Percentiles rank a stretch among this genome's conserved stretches.
These are phyloP conservation scores for Malus hybrid DNA, from an alignment of 331 rosid genomes.

Conservation along the genomic window DNA sequence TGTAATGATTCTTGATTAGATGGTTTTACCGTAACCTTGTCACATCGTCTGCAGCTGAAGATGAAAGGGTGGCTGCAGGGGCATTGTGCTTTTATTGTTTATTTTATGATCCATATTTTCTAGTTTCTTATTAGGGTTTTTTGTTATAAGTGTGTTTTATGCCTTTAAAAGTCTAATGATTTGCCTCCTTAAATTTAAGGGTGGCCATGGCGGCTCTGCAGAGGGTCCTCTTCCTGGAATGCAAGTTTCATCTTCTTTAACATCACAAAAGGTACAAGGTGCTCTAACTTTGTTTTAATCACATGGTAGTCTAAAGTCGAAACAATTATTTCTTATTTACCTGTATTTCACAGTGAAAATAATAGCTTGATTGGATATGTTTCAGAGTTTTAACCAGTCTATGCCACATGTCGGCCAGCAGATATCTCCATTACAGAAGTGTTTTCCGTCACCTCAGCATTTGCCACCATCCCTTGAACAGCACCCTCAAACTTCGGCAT, in stretches of 20 bases:
- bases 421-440: conserved; percentile 54
- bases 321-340: conserved; percentile 8
- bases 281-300: not conserved
- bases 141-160: not conserved
- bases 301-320: conserved; percentile 4
- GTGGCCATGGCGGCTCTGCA: conserved; percentile 42
- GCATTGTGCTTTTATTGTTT: not conserved
- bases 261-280: conserved; percentile 56
- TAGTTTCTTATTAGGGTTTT: not conserved
- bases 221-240: conserved; percentile 43
- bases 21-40: not conserved
- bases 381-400: conserved; percentile 60
- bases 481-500: conserved; percentile 40
- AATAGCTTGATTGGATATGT: conserved; percentile 3
- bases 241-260: conserved; percentile 27
- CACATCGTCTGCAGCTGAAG: not conserved
- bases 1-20: not conserved
- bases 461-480: conserved; percentile 50
- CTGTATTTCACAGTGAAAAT: not conserved
- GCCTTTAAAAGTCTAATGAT: conserved; percentile 7
- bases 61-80: not conserved
- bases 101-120: not conserved
- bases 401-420: conserved; percentile 47
- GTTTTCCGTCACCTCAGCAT: conserved; percentile 63
- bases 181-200: conserved; percentile 34